Evolutionary conservation across 345 rosid species (phyloP).

Genomic region (Syzygium oleosum): DNA sequence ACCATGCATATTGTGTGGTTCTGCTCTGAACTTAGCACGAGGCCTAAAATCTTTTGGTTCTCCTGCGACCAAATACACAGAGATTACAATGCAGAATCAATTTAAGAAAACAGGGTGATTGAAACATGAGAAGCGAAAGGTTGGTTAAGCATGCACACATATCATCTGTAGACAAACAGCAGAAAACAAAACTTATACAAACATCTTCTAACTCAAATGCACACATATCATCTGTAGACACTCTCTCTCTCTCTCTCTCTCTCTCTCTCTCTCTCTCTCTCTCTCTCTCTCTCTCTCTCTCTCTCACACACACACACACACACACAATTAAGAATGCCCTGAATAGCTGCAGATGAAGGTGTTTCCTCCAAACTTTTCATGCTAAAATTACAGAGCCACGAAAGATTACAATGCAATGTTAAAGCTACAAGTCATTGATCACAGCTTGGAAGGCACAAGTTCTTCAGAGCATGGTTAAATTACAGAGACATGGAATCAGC

Average conservation of each 20-base stretch:
- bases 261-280: not conserved
- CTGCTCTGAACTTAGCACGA: slow-evolving; percentile 12
- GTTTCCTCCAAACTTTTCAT: not conserved
- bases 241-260: not conserved
- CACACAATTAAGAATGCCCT: too few species aligned
- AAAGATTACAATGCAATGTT: not conserved
- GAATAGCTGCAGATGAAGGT: too few species aligned
- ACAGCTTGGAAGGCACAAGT: not conserved
- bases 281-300: not conserved
- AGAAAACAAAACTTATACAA: not conserved
- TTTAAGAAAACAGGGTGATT: not conserved
- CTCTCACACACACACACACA: not conserved
- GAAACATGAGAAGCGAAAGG: not conserved
- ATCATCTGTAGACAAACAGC: too few species aligned
- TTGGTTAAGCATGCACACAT: too few species aligned
- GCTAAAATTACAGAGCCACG: not conserved
- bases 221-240: not conserved
- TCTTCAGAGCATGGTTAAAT: not conserved
- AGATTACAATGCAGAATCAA: not conserved
- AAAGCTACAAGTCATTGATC: not conserved
- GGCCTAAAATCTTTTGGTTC: slow-evolving; percentile 12
- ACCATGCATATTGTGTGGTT: slow-evolving; percentile 48
- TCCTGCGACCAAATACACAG: not conserved
- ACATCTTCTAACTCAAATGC: not conserved
- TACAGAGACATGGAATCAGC: not conserved